A percentile compares a stretch with the other conserved stretches of the same genome.
These are phyloP conservation scores for Termitomyces sp. DNA, from an alignment of 768 basidiomycete genomes.

Conservation along the genomic window DNA sequence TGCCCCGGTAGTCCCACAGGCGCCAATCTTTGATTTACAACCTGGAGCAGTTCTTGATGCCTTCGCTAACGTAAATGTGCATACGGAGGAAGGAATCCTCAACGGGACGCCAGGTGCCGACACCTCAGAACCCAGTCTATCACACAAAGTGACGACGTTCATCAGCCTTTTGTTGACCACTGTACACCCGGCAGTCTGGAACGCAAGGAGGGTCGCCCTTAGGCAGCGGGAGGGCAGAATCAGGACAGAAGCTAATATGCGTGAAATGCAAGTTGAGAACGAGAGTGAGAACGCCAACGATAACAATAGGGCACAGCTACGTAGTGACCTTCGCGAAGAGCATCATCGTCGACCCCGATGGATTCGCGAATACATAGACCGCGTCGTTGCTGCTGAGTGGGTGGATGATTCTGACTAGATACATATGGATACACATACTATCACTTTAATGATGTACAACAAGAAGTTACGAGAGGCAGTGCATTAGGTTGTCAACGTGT, in stretches of 20 bases:
- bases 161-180: constrained; percentile 52
- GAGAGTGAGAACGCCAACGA: constrained; percentile 23
- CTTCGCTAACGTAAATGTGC: constrained; percentile 53
- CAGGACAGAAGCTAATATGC: constrained; percentile 56
- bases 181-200: constrained; percentile 71
- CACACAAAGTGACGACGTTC: constrained; percentile 50
- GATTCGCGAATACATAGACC: constrained; percentile 59
- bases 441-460: constrained; percentile 15
- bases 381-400: constrained; percentile 64
- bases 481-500: not conserved
- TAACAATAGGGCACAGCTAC: constrained; percentile 27
- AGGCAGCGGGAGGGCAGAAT: constrained; percentile 59
- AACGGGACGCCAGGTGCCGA: constrained; percentile 21
- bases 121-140: constrained; percentile 39
- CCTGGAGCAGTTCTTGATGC: constrained; percentile 35
- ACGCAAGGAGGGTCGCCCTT: constrained; percentile 54
- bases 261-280: constrained; percentile 24
- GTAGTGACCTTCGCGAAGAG: constrained; percentile 40
- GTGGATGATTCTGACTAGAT: constrained; percentile 55
- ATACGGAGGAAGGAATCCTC: constrained; percentile 48
- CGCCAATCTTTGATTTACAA: constrained; percentile 24
- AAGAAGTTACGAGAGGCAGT: not conserved
- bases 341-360: constrained; percentile 51
- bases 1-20: constrained; percentile 11
- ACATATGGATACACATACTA: constrained; percentile 13